Conservation (phyloP, 2,329 filamentous ascomycete species). For the Colletotrichum echinochloae region DNA sequence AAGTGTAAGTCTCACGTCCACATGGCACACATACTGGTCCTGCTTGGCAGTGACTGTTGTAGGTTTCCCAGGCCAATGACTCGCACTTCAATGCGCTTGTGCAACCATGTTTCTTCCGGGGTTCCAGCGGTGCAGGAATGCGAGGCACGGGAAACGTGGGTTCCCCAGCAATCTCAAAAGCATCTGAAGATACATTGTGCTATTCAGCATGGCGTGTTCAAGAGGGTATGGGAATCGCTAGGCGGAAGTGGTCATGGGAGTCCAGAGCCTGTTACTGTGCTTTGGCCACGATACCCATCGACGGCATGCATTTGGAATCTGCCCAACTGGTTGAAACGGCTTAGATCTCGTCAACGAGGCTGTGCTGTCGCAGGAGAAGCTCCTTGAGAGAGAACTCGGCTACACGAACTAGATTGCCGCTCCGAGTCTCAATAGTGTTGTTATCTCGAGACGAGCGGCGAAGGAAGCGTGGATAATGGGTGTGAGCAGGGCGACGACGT, state of each 20-base stretch:
- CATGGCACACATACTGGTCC: slow-evolving; percentile 1
- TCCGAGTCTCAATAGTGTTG: slow-evolving; percentile 50
- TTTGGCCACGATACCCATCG: background rate
- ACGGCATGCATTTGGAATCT: background rate
- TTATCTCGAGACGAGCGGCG: slow-evolving; percentile 49
- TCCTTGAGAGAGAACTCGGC: slow-evolving; percentile 47
- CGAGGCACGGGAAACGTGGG: slow-evolving; percentile 2
- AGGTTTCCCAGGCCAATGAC: slow-evolving; percentile 1
- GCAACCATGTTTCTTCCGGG: slow-evolving; percentile 5
- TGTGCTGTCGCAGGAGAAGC: slow-evolving; percentile 46
- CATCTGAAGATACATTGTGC: slow-evolving; percentile 1
- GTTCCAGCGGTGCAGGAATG: slow-evolving; percentile 3
- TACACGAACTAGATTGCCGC: slow-evolving; percentile 48
- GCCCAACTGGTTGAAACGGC: slow-evolving; percentile 43
- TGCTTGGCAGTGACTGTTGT: background rate
- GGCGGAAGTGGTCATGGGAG: slow-evolving; percentile 14
- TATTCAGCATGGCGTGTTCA: background rate
- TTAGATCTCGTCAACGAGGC: no score
- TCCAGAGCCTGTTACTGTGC: background rate
- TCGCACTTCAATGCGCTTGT: background rate
- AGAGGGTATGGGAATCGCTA: background rate
- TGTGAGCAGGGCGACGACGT: slow-evolving; percentile 50
- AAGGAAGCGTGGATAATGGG: slow-evolving; percentile 52
- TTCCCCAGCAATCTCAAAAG: slow-evolving; percentile 14
- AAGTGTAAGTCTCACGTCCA: background rate